A percentile compares a stretch with the other conserved stretches of the same genome.
Conservation (phyloP, 805 yeast species). For the Blastobotrys chiropterorum region DNA sequence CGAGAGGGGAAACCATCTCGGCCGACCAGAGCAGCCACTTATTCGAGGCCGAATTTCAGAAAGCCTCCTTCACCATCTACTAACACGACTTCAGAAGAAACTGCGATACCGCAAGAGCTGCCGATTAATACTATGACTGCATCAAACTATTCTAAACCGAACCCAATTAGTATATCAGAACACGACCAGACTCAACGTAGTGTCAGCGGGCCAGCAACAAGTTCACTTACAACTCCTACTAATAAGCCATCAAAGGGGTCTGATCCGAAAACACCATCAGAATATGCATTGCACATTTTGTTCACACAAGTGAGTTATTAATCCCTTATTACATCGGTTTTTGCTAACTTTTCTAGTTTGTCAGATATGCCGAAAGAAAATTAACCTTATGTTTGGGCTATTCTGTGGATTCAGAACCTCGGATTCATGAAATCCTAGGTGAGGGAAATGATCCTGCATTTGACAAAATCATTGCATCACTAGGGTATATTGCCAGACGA, state of each 20-base stretch:
- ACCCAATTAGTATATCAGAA: neutral
- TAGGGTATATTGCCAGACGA: conserved; percentile 84
- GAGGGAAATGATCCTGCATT: conserved; percentile 83
- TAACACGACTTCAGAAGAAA: neutral
- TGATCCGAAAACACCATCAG: conserved; percentile 38
- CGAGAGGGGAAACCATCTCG: conserved; percentile 5
- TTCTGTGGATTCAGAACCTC: conserved; percentile 63
- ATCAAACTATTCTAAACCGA: conserved; percentile 1
- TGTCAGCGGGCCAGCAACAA: conserved; percentile 10
- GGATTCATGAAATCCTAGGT: conserved; percentile 67
- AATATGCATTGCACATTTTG: conserved; percentile 87
- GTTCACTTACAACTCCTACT: neutral
- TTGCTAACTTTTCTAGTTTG: conserved; percentile 42
- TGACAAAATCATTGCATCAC: conserved; percentile 75
- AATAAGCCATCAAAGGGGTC: conserved; percentile 5
- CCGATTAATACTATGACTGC: conserved; percentile 1
- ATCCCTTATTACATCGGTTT: neutral
- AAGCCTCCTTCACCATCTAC: conserved; percentile 4
- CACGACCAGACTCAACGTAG: conserved; percentile 5
- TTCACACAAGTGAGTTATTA: conserved; percentile 60
- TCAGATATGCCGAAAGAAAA: conserved; percentile 86
- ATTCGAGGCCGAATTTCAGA: conserved; percentile 11
- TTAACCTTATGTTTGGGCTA: conserved; percentile 62
- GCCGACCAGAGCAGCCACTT: conserved; percentile 21
- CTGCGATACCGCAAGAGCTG: conserved; percentile 2